A percentile compares a stretch with the other conserved stretches of the same genome.
These are phyloP conservation scores for Quillaja saponaria DNA, from an alignment of 306 rosid genomes.

Conservation along the genomic window DNA sequence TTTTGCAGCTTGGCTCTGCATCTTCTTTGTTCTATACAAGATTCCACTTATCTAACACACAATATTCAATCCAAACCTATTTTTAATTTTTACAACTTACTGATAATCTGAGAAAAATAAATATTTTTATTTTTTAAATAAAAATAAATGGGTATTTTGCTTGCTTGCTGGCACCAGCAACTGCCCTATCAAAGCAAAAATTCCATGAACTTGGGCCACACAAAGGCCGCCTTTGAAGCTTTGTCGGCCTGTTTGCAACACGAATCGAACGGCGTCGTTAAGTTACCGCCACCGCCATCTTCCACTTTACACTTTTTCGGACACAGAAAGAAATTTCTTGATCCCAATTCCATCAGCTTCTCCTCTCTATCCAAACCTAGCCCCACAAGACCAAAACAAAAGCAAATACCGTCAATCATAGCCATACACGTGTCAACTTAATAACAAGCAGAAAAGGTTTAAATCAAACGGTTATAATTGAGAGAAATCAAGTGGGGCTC, in stretches of 20 bases:
- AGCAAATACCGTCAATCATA: conserved; percentile 19
- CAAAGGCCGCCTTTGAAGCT: conserved; percentile 42
- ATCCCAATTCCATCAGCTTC: conserved; percentile 61
- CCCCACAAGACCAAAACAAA: conserved; percentile 6
- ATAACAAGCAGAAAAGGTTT: too few relatives aligned
- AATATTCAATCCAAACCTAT: conserved; percentile 18
- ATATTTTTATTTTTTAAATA: background rate
- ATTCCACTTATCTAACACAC: conserved; percentile 9
- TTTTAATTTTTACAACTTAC: conserved; percentile 20
- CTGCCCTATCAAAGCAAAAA: conserved; percentile 47
- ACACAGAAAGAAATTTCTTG: conserved; percentile 79
- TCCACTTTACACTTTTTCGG: conserved; percentile 23
- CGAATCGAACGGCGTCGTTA: conserved; percentile 41
- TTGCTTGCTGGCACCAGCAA: too few relatives aligned
- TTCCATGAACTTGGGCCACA: conserved; percentile 69
- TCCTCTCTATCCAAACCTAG: conserved; percentile 68
- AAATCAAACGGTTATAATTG: background rate
- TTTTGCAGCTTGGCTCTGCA: conserved; percentile 15
- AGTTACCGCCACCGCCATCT: conserved; percentile 13
- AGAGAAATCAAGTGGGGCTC: conserved; percentile 18
- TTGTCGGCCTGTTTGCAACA: conserved; percentile 55
- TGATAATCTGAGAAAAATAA: background rate
- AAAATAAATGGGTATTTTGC: too few relatives aligned
- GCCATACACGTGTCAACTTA: conserved; percentile 1
- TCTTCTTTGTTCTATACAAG: background rate